Base-by-base conservation (phyloP, 345 rosid species). In the Aquilaria sinensis region DNA sequence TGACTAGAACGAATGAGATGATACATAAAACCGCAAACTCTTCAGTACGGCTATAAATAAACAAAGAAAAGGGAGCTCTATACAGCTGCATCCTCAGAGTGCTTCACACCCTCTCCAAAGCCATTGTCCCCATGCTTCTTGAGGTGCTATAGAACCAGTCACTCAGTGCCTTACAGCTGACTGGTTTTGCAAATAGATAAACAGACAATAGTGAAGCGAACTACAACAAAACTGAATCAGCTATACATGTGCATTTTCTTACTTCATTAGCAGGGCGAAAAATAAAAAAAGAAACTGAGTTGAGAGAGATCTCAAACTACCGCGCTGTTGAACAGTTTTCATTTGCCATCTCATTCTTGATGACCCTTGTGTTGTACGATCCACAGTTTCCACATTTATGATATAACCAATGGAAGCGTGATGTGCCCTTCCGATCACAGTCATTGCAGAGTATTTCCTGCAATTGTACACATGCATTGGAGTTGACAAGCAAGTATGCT, bases 301-400 rank as follows among this genome's bases (percentile, higher is more conserved):
- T 37, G 7, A 37, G 29, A n/a, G 16, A 31, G 3, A 51, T 58
- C 56, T 68, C 70, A 57, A 53, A 53, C 58, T 63, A 16, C 12
- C 61, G 66, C 34, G 75, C 61, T 59, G 76, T 54, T 12, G 72
- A 56, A 70, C 81, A 80, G 75, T 72, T 31, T 49, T 81, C 59
- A 34, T 43, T 51, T 16, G 74, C 45, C 31, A 61, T 63, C 59
- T 78, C 89, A 13, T 73, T 67, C 74, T 72, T 87, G 73, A 90
- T 85, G 57, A 90, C 88, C 16, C 95, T 81, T n/a, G 90, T 90
- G 71, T 90, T 90, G 79, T 87, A 90, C 4, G 97, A 90, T 57
- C 94, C 81, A n/a, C 94, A 89, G 14, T 31, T 55, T 31, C 81
- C 72, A 29, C 97, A 90, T 74, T 90, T 90, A 70, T 90, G 97